Evolutionary conservation across 164 flowering plant species (phyloP).

Genomic region (Nelumbo lutea): DNA sequence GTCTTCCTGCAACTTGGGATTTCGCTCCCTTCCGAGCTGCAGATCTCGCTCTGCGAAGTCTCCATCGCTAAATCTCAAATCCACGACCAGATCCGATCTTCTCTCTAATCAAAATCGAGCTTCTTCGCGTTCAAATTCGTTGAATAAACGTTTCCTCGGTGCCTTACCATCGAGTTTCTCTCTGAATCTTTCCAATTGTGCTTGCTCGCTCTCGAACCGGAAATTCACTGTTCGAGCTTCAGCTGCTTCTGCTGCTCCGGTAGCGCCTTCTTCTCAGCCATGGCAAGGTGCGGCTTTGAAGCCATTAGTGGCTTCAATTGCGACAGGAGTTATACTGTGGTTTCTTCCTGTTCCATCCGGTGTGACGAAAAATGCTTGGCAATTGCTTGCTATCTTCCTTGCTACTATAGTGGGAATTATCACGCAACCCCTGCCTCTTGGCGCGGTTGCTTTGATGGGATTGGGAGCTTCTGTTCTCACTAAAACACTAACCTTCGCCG

Average conservation of each 20-base stretch:
- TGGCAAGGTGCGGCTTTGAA: constrained; percentile 84
- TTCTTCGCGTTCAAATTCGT: neutral
- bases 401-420: constrained; percentile 92
- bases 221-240: constrained; percentile 21
- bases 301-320: constrained; percentile 74
- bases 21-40: constrained; percentile 21
- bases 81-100: constrained; percentile 15
- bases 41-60: constrained; percentile 23
- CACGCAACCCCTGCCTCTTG: constrained; percentile 88
- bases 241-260: constrained; percentile 15
- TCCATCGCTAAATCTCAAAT: constrained; percentile 2
- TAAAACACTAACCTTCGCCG: constrained; percentile 77
- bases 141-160: constrained; percentile 5
- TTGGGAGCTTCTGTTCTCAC: constrained; percentile 80
- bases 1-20: constrained; percentile 28
- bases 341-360: constrained; percentile 73
- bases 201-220: constrained; percentile 6
- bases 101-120: constrained; percentile 5
- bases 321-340: constrained; percentile 78
- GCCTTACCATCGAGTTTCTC: constrained; percentile 5
- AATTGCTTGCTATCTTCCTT: constrained; percentile 74
- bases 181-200: constrained; percentile 2
- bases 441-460: constrained; percentile 90
- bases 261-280: constrained; percentile 39
- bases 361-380: constrained; percentile 77